Evolutionary conservation across 2,329 filamentous ascomycete species (phyloP).

Genomic region (Rutstroemia sp.): DNA sequence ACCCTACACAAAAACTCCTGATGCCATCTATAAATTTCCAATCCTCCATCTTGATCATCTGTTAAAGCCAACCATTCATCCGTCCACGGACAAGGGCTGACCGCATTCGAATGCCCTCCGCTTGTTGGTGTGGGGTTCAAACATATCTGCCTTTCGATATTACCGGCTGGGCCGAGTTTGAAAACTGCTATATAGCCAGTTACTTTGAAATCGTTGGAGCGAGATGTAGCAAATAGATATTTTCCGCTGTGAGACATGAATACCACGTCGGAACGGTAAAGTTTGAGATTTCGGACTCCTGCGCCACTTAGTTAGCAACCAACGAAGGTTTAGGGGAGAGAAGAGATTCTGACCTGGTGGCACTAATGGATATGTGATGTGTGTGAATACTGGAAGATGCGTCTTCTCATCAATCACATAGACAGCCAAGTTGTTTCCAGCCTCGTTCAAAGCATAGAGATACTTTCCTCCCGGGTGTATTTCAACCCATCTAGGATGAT

Average conservation of each 20-base stretch:
- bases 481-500: constrained; percentile 85
- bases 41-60: constrained; percentile 78
- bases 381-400: constrained; percentile 70
- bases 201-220: constrained; percentile 66
- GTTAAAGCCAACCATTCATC: constrained; percentile 89
- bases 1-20: constrained; percentile 75
- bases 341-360: constrained; percentile 51
- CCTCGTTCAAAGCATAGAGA: constrained; percentile 83
- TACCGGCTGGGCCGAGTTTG: constrained; percentile 58
- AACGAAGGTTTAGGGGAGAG: constrained; percentile 24
- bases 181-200: constrained; percentile 82
- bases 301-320: constrained; percentile 1
- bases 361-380: constrained; percentile 69
- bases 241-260: constrained; percentile 59
- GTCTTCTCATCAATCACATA: constrained; percentile 71
- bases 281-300: constrained; percentile 34
- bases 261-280: constrained; percentile 84
- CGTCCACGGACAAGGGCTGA: constrained; percentile 74
- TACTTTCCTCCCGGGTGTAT: constrained; percentile 72
- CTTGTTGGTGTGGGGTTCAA: constrained; percentile 80
- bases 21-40: constrained; percentile 83
- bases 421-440: constrained; percentile 75
- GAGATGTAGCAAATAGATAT: constrained; percentile 80
- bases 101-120: constrained; percentile 81
- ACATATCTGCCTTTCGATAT: constrained; percentile 70